Evolutionary conservation across 768 basidiomycete genomes (phyloP), one percentile per base, ranked within the genome.

Genomic region (Boletus speciosus): DNA sequence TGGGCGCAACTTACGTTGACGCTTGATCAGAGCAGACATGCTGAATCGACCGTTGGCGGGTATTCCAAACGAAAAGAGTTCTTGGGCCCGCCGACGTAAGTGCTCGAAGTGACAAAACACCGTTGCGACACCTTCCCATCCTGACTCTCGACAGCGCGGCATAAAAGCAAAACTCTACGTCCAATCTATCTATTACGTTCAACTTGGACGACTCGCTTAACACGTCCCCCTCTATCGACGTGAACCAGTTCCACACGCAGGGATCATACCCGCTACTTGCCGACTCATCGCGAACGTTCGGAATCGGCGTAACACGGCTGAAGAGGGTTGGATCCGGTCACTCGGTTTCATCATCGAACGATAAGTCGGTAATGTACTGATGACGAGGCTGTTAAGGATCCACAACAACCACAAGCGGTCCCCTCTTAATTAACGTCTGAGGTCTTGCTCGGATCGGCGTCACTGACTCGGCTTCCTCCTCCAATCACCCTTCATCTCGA

Each of bases 331-430:
- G 39, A 21, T 34, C 32, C 21, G 15, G 4, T 14, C 32, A 19
- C 15, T 35, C 1, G 14, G 31, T 44, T 57, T 21, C 47, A 34
- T 40, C 15, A 56, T 45, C 34, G 9, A 31, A 36, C 21, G 21
- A 19, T 19, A 38, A 19, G n/a, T 27, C 11, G 38, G 57, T 58
- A 48, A 48, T 49, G 45, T 19, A 19, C 25, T 58, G 19, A 58
- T 49, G 27, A 37, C 5, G 6, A n/a, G 5, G 10, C 11, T 27
- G 49, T 41, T 58, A 49, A 50, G 50, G 27, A 31, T 51, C 25
- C 10, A 38, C 37, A 16, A 12, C 34, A 23, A 40, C n/a, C 32
- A 15, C 38, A 2, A 35, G 1, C 32, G 3, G 5, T n/a, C n/a
- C 11, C 21, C 25, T 23, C 47, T 14, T 4, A 16, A 23, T 42